Conservation (phyloP, 2,329 filamentous ascomycete genomes). For the Aureobasidium sp. region DNA sequence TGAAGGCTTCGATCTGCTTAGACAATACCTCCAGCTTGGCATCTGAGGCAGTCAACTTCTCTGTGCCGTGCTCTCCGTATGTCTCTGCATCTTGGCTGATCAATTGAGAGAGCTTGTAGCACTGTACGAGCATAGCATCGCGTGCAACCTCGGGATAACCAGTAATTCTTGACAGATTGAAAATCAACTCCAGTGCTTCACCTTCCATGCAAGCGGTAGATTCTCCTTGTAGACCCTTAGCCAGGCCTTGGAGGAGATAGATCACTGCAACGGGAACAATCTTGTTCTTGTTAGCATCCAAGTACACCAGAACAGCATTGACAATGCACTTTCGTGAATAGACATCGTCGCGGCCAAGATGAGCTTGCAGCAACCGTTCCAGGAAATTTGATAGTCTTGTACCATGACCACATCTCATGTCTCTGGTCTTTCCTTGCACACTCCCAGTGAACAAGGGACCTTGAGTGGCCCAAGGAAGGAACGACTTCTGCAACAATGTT, state of each 20-base stretch:
- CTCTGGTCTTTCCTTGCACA: slow-evolving; percentile 24
- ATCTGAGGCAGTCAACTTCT: not conserved
- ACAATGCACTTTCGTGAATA: slow-evolving; percentile 18
- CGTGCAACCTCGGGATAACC: slow-evolving; percentile 35
- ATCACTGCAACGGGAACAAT: slow-evolving; percentile 30
- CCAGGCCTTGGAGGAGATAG: slow-evolving; percentile 36
- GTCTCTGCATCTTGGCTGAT: slow-evolving; percentile 18
- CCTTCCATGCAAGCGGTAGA: slow-evolving; percentile 15
- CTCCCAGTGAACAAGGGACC: slow-evolving; percentile 36
- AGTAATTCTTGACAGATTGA: slow-evolving; percentile 28
- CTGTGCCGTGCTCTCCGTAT: not conserved
- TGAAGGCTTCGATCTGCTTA: not conserved
- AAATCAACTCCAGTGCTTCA: slow-evolving; percentile 26
- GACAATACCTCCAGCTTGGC: slow-evolving; percentile 6
- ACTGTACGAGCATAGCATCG: slow-evolving; percentile 22
- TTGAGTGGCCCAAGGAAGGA: slow-evolving; percentile 40
- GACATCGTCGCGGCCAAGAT: slow-evolving; percentile 12
- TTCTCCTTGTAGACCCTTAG: slow-evolving; percentile 23
- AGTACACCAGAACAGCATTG: slow-evolving; percentile 26
- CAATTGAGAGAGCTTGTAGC: slow-evolving; percentile 9
- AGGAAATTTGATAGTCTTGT: slow-evolving; percentile 30
- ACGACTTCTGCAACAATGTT: slow-evolving; percentile 31
- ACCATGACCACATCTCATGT: slow-evolving; percentile 33
- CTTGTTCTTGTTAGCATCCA: slow-evolving; percentile 17
- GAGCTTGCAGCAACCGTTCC: slow-evolving; percentile 21